These are phyloP conservation scores for Staphylotrichum longicolle DNA, from an alignment of 495 filamentous ascomycete genomes.

Conservation along the genomic window DNA sequence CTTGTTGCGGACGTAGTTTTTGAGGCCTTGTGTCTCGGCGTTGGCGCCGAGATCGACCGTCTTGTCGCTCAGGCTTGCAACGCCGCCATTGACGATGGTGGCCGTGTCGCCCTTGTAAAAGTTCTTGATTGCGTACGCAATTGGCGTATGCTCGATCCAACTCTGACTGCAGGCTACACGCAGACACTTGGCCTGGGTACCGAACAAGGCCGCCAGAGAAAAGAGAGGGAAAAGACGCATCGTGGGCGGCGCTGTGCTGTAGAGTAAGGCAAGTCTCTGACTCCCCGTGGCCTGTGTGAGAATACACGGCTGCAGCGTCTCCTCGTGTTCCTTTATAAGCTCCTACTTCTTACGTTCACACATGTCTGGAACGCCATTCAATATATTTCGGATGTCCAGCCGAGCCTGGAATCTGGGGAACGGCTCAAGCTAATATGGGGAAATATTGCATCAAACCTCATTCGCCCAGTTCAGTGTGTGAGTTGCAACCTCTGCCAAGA, in stretches of 20 bases:
- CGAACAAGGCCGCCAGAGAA: not conserved
- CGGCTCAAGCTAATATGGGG: not conserved
- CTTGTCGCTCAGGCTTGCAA: slow-evolving; percentile 26
- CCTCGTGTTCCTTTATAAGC: not conserved
- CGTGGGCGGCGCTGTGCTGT: not conserved
- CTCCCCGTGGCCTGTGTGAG: not conserved
- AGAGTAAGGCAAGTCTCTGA: not conserved
- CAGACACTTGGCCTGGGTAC: not conserved
- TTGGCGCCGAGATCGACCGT: slow-evolving; percentile 41
- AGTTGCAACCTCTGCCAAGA: not conserved
- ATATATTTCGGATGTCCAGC: no score
- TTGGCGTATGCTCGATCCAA: slow-evolving; percentile 39
- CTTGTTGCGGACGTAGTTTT: slow-evolving; percentile 37
- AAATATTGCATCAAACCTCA: no score
- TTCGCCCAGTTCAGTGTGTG: not conserved
- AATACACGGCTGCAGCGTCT: not conserved
- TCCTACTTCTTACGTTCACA: not conserved
- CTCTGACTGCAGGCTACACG: not conserved
- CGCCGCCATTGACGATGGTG: slow-evolving; percentile 31
- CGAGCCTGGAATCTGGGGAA: not conserved
- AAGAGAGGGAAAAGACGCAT: not conserved
- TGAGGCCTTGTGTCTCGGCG: slow-evolving; percentile 47
- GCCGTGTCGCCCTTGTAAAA: slow-evolving; percentile 33
- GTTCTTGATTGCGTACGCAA: slow-evolving; percentile 29
- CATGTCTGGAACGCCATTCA: not conserved